A percentile compares a stretch with the other conserved stretches of the same genome.
These are phyloP conservation scores for Pseudogymnoascus sp. DNA, from an alignment of 2,329 filamentous ascomycete genomes.

Conservation along the genomic window DNA sequence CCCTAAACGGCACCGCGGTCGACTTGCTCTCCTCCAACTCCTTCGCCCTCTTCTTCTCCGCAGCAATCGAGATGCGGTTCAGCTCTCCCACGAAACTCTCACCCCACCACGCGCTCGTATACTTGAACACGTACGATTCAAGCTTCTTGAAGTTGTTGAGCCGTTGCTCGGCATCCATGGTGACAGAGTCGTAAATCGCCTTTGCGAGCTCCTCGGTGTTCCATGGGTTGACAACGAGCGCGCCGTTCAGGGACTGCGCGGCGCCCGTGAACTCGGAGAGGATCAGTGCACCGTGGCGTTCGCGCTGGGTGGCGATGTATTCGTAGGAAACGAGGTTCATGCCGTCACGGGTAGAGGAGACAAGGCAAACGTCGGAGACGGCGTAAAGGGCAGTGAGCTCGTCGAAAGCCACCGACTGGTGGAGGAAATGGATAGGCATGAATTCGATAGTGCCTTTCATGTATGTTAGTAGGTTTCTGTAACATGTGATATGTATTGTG, in stretches of 20 bases:
- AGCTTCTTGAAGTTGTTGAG: slow-evolving; percentile 84
- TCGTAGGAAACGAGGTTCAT: slow-evolving; percentile 99
- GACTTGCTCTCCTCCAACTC: not conserved
- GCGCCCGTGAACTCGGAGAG: slow-evolving; percentile 95
- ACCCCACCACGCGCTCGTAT: slow-evolving; percentile 96
- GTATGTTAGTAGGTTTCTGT: slow-evolving; percentile 15
- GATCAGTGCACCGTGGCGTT: slow-evolving; percentile 87
- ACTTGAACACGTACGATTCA: slow-evolving; percentile 93
- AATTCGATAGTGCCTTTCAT: slow-evolving; percentile 76
- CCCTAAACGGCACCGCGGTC: not conserved
- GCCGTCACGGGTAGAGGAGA: slow-evolving; percentile 91
- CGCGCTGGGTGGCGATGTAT: slow-evolving; percentile 89
- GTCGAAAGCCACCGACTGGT: slow-evolving; percentile 91
- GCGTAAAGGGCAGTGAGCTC: slow-evolving; percentile 91
- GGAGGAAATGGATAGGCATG: slow-evolving; percentile 97
- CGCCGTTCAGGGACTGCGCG: slow-evolving; percentile 87
- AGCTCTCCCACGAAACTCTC: slow-evolving; percentile 86
- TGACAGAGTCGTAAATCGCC: slow-evolving; percentile 91
- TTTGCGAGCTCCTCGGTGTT: slow-evolving; percentile 93
- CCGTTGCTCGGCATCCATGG: slow-evolving; percentile 85
- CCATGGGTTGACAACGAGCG: slow-evolving; percentile 95
- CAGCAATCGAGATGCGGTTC: slow-evolving; percentile 28
- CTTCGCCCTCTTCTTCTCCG: slow-evolving; percentile 22
- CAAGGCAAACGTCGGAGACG: slow-evolving; percentile 82
- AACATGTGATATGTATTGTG: slow-evolving; percentile 10